A percentile compares a stretch with the other conserved stretches of the same genome.
Evolutionary conservation across 2,329 filamentous ascomycete species (phyloP).

Genomic region (Fonsecaea pugnacius): DNA sequence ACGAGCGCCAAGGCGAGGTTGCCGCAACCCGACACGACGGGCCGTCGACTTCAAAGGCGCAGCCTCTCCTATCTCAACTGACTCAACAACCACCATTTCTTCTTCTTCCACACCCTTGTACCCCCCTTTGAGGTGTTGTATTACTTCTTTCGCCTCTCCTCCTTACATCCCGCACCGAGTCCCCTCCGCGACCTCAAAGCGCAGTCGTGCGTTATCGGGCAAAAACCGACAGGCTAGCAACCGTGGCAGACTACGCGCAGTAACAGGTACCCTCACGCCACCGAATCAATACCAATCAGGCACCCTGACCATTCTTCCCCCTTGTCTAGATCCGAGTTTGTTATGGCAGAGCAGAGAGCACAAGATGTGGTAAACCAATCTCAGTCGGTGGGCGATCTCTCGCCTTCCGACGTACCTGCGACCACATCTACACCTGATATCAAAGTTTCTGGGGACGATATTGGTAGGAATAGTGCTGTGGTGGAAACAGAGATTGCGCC

Average conservation of each 20-base stretch:
- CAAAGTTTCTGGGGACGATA: conserved; percentile 33
- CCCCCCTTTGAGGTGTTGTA: conserved; percentile 23
- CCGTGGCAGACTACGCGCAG: conserved; percentile 31
- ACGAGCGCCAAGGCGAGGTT: conserved; percentile 2
- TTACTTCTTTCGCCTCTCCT: conserved; percentile 13
- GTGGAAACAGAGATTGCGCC: conserved; percentile 47
- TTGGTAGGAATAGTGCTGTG: conserved; percentile 44
- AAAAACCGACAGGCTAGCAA: conserved; percentile 28
- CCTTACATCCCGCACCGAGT: conserved; percentile 1
- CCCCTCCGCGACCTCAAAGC: conserved; percentile 17
- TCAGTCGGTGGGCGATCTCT: conserved; percentile 67
- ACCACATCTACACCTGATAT: conserved; percentile 59
- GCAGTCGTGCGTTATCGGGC: conserved; percentile 23
- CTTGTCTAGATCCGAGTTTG: conserved; percentile 58
- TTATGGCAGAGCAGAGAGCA: conserved; percentile 73
- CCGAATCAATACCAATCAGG: conserved; percentile 2
- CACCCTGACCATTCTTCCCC: background rate
- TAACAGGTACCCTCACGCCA: conserved; percentile 30
- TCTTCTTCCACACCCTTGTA: conserved; percentile 24
- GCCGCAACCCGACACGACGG: background rate
- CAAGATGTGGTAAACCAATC: conserved; percentile 74
- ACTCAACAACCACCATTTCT: conserved; percentile 29
- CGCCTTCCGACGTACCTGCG: conserved; percentile 69
- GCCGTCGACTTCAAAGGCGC: conserved; percentile 23
- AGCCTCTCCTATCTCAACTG: conserved; percentile 31